Evolutionary conservation across 2,329 filamentous ascomycete species (phyloP), one percentile per base, ranked within the genome.

Genomic region (Xylaria sp.): DNA sequence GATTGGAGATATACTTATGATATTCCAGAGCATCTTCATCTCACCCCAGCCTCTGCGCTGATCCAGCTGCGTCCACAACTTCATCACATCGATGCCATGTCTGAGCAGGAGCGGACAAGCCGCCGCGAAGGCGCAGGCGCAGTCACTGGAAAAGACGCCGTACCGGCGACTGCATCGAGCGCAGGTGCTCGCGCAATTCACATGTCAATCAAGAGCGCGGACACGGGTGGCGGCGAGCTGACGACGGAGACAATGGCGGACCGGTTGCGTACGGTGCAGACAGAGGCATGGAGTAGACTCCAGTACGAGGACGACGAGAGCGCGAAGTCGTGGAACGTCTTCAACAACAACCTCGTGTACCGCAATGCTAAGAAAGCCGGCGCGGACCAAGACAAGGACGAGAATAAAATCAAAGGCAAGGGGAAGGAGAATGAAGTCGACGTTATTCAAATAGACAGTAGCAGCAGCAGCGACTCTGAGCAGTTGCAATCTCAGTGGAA

Each of bases 51-150:
- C 55, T 90, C 91, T 49, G 91, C 93, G 1, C 89, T 97, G 54
- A 92, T 97, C 51, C 93, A 97, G 78, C 89, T 99, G 77, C 92
- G 94, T 3, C 94, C 96, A 0, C 93, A 98, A 77, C 92, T 97
- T 70, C 94, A 97, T 81, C 94, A 98, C 82, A 86, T 98, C 74
- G 96, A 98, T 81, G 95, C 96, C 3, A 82, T 90, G 55, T 86
- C 91, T 56, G 94, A 98, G 75, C 86, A 93, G 65, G 89, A 92
- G 43, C 88, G 88, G 51, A 74, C 75, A n/a, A 78, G 81, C 15
- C 77, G 79, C 13, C 80, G 80, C 58, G 80, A 82, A 73, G 70
- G 65, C 46, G 65, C 65, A 8, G 67, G 82, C 79, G 72, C 80
- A 5, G 68, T 71, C 12, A 68, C 71, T 8, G 77, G 79, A 57